Conservation (phyloP, 768 basidiomycete species). For the Macrolepiota dolichaula region DNA sequence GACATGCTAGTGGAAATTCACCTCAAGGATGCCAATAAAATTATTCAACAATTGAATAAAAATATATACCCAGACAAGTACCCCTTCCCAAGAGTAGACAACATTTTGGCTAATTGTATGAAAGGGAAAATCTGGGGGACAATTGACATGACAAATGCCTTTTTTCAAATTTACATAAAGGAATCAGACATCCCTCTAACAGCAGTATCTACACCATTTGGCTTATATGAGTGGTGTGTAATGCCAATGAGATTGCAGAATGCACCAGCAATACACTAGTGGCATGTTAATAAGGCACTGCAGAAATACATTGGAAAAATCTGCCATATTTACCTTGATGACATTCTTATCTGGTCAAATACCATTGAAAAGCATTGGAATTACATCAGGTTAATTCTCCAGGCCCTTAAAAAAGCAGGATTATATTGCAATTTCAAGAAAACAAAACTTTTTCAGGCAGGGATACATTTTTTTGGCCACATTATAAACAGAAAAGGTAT, state of each 20-base stretch:
- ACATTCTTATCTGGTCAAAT: slow-evolving; percentile 24
- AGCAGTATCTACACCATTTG: slow-evolving; percentile 34
- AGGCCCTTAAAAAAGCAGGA: slow-evolving; percentile 4
- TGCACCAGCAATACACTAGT: slow-evolving; percentile 27
- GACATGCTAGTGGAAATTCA: slow-evolving; percentile 19
- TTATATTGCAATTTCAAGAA: slow-evolving; percentile 17
- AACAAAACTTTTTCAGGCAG: slow-evolving; percentile 16
- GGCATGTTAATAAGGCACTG: slow-evolving; percentile 22
- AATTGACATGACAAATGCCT: slow-evolving; percentile 21
- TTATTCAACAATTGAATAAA: slow-evolving; percentile 25
- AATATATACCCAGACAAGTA: slow-evolving; percentile 25
- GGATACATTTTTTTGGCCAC: slow-evolving; percentile 30
- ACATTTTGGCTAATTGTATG: slow-evolving; percentile 30
- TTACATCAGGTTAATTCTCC: slow-evolving; percentile 8
- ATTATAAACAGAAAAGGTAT: slow-evolving; percentile 32
- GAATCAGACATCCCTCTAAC: slow-evolving; percentile 24
- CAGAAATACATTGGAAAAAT: slow-evolving; percentile 18
- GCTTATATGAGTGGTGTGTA: slow-evolving; percentile 38
- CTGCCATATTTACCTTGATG: slow-evolving; percentile 24
- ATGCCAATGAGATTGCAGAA: slow-evolving; percentile 31
- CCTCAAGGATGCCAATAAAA: slow-evolving; percentile 24
- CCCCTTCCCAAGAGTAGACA: slow-evolving; percentile 25
- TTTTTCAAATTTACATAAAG: slow-evolving; percentile 23
- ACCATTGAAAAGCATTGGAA: slow-evolving; percentile 14
- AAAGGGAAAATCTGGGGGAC: slow-evolving; percentile 29